A percentile compares a stretch with the other conserved stretches of the same genome.
phyloP scores from a whole-genome alignment of 768 basidiomycete genomes.

The Termitomyces sp. region DNA sequence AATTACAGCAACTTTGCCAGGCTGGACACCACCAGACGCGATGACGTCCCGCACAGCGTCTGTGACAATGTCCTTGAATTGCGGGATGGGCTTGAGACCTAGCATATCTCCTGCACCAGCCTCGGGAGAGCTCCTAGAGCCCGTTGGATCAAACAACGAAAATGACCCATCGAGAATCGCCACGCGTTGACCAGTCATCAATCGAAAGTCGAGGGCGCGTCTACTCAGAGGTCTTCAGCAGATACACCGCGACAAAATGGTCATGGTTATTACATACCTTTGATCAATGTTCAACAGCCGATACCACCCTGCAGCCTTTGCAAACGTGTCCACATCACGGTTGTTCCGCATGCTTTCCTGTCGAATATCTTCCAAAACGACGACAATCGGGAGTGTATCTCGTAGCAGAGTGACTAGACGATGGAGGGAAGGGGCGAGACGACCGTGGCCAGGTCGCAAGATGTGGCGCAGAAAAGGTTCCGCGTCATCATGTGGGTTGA shows the following conservation, averaged over 20 bases:
- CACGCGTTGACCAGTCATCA: conserved; percentile 61
- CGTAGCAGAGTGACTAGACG: conserved; percentile 64
- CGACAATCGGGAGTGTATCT: conserved; percentile 73
- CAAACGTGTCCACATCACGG: conserved; percentile 54
- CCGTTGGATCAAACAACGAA: conserved; percentile 39
- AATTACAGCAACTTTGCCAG: conserved; percentile 46
- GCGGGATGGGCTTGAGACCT: conserved; percentile 55
- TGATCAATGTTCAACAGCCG: conserved; percentile 66
- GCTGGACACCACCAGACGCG: conserved; percentile 21
- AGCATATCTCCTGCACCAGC: conserved; percentile 17
- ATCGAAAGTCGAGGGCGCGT: conserved; percentile 75
- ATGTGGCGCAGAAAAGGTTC: conserved; percentile 72
- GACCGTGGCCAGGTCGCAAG: conserved; percentile 59
- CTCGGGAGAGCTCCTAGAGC: conserved; percentile 5
- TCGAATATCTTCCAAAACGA: conserved; percentile 58
- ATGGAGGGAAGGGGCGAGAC: conserved; percentile 59
- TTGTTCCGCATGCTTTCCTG: conserved; percentile 27
- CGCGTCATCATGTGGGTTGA: conserved; percentile 77
- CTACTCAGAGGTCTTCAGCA: conserved; percentile 26
- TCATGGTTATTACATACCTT: conserved; percentile 37
- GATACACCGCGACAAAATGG: neutral
- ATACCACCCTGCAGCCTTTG: conserved; percentile 82
- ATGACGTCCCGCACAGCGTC: conserved; percentile 42
- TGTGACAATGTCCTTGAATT: conserved; percentile 44
- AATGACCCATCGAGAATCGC: conserved; percentile 72